phyloP scores from a whole-genome alignment of 177 flowering plant species.

The Vitis hybrid region DNA sequence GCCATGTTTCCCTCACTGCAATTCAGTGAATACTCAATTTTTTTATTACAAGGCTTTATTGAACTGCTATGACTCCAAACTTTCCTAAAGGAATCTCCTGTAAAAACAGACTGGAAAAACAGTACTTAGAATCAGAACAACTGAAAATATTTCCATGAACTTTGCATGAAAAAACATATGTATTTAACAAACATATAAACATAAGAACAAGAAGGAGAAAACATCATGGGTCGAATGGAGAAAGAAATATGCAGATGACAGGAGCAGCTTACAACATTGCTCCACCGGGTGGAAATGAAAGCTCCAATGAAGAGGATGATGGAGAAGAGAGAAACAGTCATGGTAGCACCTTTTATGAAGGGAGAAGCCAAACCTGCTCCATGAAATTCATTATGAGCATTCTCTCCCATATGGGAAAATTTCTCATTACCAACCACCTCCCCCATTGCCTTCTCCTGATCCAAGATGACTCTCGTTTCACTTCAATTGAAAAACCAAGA shows the following conservation, averaged over 20 bases:
- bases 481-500: too few relatives aligned
- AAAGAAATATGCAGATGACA: not conserved
- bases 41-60: not conserved
- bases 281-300: constrained; percentile 6
- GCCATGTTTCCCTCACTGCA: constrained; percentile 5
- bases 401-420: too few relatives aligned
- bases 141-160: not conserved
- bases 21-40: constrained; percentile 7
- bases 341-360: constrained; percentile 1
- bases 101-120: not conserved
- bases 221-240: too few relatives aligned
- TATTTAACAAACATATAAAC: not conserved
- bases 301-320: constrained; percentile 10
- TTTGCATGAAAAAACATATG: too few relatives aligned
- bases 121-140: not conserved
- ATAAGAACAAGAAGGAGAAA: not conserved
- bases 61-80: not conserved
- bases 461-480: too few relatives aligned
- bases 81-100: constrained; percentile 3
- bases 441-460: too few relatives aligned
- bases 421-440: too few relatives aligned
- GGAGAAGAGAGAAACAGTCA: constrained; percentile 1
- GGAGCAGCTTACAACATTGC: constrained; percentile 1
- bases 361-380: not conserved
- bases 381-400: too few relatives aligned